Base-by-base conservation (phyloP, 306 rosid genomes). In the Trifolium fragiferum region DNA sequence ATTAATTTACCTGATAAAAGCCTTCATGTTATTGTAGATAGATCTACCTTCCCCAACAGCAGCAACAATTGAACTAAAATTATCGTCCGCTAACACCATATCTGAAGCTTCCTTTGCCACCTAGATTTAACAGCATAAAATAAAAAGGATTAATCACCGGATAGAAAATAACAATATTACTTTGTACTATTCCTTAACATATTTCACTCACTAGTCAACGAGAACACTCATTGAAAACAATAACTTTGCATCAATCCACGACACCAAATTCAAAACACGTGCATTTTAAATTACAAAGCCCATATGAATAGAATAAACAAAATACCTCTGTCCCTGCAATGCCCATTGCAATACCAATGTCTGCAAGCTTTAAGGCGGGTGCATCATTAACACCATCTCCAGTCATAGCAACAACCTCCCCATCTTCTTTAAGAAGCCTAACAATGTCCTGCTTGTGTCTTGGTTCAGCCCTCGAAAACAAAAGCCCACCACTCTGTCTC, bases 401-500 rank as follows among this genome's bases (percentile, higher is more conserved):
- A 10, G 97, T 91, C 97, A 91, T 91, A 57, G 97, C 97, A 41
- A 91, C 97, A 67, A 91, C 91, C 74, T 91, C 97, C 20, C 95
- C 92, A 4, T 87, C 89, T 77, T 89, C 95, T 84, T 91, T 93
- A 4, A 93, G 96, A 83, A 93, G 84, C 87, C 87, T 85, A 82
- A 91, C 98, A 69, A 91, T 93, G 69, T 91, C 97, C 84, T 91
- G 98, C 83, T 93, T 91, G 82, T 91, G 98, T 69, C 86, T 84
- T 33, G 98, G 98, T 83, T 94, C 97, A 68, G 98, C 98, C 85
- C 97, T 90, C n/a, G 98, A 94, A 85, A 94, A 94, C 78, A 94
- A 80, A 66, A 94, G 92, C 35, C 97, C 92, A 6, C 95, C 90
- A 72, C 43, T 76, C 81, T 90, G 96, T 72, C 85, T 81, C 74